phyloP scores from a whole-genome alignment of 2,329 filamentous ascomycete genomes.

The Fusarium sp. region DNA sequence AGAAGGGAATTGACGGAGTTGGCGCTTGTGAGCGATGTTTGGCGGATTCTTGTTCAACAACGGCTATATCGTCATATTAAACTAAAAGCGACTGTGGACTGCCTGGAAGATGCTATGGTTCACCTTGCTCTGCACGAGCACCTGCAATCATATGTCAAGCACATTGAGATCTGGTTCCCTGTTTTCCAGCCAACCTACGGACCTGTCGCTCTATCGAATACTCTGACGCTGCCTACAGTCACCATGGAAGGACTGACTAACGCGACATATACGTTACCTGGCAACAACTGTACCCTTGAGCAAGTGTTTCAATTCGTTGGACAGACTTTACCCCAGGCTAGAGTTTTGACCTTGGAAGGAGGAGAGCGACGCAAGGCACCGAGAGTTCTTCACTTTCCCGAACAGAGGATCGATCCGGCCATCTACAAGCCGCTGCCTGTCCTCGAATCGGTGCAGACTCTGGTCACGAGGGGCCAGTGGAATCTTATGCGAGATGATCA shows the following conservation, averaged over 20 bases:
- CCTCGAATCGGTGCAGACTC: slow-evolving; percentile 68
- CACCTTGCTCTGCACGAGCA: slow-evolving; percentile 70
- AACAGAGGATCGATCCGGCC: slow-evolving; percentile 28
- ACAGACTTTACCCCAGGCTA: slow-evolving; percentile 66
- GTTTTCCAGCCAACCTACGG: slow-evolving; percentile 71
- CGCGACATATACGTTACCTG: slow-evolving; percentile 66
- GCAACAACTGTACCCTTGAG: slow-evolving; percentile 74
- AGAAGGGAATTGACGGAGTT: slow-evolving; percentile 73
- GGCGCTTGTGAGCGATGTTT: slow-evolving; percentile 69
- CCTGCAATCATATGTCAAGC: slow-evolving; percentile 71
- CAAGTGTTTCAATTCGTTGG: slow-evolving; percentile 74
- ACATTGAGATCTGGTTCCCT: slow-evolving; percentile 81
- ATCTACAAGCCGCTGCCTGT: slow-evolving; percentile 52
- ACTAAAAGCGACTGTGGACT: slow-evolving; percentile 74
- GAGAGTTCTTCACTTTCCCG: slow-evolving; percentile 60
- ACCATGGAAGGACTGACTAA: slow-evolving; percentile 65
- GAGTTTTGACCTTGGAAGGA: slow-evolving; percentile 78
- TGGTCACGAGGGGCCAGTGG: slow-evolving; percentile 80
- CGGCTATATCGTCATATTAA: slow-evolving; percentile 80
- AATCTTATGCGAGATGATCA: slow-evolving; percentile 72
- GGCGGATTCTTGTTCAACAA: slow-evolving; percentile 74
- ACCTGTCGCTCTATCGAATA: slow-evolving; percentile 54
- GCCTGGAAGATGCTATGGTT: slow-evolving; percentile 64
- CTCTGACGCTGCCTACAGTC: slow-evolving; percentile 60
- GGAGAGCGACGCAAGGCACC: slow-evolving; percentile 80